These are phyloP conservation scores for Psilocybe cyanescens DNA, from an alignment of 768 basidiomycete genomes.

Conservation along the genomic window DNA sequence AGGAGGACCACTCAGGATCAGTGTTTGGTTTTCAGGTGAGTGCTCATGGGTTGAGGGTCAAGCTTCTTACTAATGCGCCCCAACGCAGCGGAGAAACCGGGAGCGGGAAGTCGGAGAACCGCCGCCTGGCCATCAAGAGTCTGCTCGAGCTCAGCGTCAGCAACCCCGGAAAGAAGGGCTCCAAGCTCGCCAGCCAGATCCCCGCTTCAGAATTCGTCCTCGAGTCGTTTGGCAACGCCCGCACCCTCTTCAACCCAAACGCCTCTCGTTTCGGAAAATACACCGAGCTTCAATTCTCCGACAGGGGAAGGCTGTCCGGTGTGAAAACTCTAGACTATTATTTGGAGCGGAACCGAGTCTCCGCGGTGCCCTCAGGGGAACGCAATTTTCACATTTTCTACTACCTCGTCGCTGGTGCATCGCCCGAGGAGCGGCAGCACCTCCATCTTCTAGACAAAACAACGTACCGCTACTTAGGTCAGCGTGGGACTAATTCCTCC, in stretches of 20 bases:
- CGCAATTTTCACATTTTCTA: conserved; percentile 99
- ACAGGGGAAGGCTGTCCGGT: conserved; percentile 86
- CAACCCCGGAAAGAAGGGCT: conserved; percentile 91
- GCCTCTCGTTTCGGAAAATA: conserved; percentile 98
- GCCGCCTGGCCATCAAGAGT: conserved; percentile 88
- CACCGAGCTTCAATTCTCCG: conserved; percentile 96
- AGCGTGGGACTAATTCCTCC: conserved; percentile 50
- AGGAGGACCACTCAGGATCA: conserved; percentile 92
- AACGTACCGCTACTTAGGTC: conserved; percentile 86
- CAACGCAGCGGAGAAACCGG: conserved; percentile 81
- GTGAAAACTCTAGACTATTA: conserved; percentile 97
- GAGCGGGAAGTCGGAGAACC: conserved; percentile 92
- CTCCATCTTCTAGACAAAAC: conserved; percentile 82
- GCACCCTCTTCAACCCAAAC: conserved; percentile 90
- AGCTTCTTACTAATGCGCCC: background rate
- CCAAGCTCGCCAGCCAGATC: conserved; percentile 84
- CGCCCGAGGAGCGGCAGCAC: conserved; percentile 85
- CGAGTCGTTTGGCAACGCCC: conserved; percentile 92
- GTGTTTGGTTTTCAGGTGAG: conserved; percentile 82
- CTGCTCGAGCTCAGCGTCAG: conserved; percentile 90
- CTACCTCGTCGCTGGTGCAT: conserved; percentile 91
- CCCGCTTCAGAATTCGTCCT: conserved; percentile 96
- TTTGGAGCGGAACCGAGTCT: conserved; percentile 89
- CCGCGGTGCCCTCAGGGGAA: conserved; percentile 86
- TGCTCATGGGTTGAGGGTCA: conserved; percentile 8